A percentile compares a stretch with the other conserved stretches of the same genome.
These are phyloP conservation scores for Phialocephala sp. DNA, from an alignment of 2,329 filamentous ascomycete genomes.

Conservation along the genomic window DNA sequence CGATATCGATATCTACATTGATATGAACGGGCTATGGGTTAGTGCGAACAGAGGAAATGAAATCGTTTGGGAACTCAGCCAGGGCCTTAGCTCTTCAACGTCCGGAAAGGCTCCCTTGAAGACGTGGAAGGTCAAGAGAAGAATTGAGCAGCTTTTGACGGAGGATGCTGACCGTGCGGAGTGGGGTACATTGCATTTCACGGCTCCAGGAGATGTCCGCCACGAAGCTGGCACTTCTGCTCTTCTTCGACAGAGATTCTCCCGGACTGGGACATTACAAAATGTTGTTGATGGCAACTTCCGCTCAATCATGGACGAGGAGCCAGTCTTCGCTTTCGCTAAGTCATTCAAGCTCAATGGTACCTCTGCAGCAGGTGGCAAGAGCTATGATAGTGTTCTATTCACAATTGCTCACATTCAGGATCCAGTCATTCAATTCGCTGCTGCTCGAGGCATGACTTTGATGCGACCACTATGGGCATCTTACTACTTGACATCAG, in stretches of 20 bases:
- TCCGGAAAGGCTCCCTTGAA: constrained; percentile 55
- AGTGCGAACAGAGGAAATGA: constrained; percentile 73
- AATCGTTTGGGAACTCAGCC: constrained; percentile 71
- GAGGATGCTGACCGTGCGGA: constrained; percentile 77
- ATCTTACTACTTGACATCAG: constrained; percentile 69
- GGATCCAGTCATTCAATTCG: constrained; percentile 80
- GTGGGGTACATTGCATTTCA: constrained; percentile 84
- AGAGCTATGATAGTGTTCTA: constrained; percentile 58
- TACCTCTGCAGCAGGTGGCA: constrained; percentile 39
- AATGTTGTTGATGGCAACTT: constrained; percentile 72
- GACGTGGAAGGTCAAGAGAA: constrained; percentile 68
- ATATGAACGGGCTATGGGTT: constrained; percentile 80
- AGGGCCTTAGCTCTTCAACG: constrained; percentile 48
- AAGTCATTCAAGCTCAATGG: constrained; percentile 62
- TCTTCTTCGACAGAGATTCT: constrained; percentile 70
- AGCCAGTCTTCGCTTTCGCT: constrained; percentile 82
- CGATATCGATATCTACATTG: constrained; percentile 68
- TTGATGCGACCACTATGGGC: constrained; percentile 81
- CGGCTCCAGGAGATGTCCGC: constrained; percentile 68
- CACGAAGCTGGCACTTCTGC: constrained; percentile 76
- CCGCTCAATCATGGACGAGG: constrained; percentile 74
- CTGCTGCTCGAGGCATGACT: constrained; percentile 75
- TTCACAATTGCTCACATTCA: constrained; percentile 82
- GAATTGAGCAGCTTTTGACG: constrained; percentile 71
- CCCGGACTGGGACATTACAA: constrained; percentile 66